Conservation (phyloP, 2,329 filamentous ascomycete species). For the Purpureocillium lavendulum region DNA sequence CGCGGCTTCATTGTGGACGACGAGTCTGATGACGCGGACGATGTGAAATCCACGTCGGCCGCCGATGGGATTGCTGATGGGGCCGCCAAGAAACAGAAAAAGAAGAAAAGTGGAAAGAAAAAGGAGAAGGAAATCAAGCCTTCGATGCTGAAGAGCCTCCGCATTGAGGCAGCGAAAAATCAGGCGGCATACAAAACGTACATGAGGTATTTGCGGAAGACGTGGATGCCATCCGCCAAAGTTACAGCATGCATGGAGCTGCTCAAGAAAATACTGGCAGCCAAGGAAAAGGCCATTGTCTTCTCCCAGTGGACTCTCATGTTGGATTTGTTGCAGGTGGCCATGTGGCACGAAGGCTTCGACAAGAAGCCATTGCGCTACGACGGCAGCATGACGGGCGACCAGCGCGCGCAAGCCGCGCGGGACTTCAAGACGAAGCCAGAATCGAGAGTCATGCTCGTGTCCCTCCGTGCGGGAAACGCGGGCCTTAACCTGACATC, state of each 20-base stretch:
- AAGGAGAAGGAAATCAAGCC: constrained; percentile 36
- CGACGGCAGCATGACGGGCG: constrained; percentile 70
- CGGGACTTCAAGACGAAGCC: constrained; percentile 56
- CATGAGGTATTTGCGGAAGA: constrained; percentile 56
- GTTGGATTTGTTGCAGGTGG: constrained; percentile 65
- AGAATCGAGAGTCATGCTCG: constrained; percentile 66
- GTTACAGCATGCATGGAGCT: constrained; percentile 72
- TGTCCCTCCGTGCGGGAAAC: constrained; percentile 73
- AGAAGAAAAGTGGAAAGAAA: constrained; percentile 29
- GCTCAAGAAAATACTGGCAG: constrained; percentile 55
- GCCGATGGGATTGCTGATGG: constrained; percentile 22
- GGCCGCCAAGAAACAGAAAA: constrained; percentile 8
- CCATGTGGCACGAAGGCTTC: constrained; percentile 53
- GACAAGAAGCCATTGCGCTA: constrained; percentile 60
- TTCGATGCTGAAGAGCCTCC: constrained; percentile 55
- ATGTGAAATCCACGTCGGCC: constrained; percentile 49
- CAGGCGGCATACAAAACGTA: constrained; percentile 60
- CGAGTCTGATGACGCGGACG: constrained; percentile 26
- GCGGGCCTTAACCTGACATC: constrained; percentile 79
- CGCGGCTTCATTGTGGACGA: constrained; percentile 20
- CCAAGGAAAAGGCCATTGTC: constrained; percentile 61
- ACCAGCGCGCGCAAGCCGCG: constrained; percentile 61
- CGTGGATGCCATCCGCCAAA: constrained; percentile 73
- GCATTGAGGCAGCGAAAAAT: constrained; percentile 57
- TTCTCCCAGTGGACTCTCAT: constrained; percentile 76